phyloP scores from a whole-genome alignment of 2,329 filamentous ascomycete species.

The Pochonia chlamydosporia region DNA sequence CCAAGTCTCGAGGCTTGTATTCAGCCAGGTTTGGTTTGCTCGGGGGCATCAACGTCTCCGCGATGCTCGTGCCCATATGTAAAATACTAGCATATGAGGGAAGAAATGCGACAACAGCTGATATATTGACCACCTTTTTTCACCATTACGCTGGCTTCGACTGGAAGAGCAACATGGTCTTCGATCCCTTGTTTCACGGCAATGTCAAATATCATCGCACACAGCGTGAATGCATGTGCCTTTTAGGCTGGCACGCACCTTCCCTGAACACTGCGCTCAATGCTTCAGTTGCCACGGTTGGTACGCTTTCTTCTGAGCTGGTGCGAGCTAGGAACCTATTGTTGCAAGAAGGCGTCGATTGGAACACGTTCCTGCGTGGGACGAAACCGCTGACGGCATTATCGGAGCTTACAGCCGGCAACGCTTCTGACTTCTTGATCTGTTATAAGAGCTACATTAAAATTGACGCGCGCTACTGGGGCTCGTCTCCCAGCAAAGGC shows the following conservation, averaged over 20 bases:
- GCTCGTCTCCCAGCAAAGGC: slow-evolving; percentile 46
- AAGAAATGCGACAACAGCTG: slow-evolving; percentile 35
- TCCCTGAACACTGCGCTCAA: slow-evolving; percentile 53
- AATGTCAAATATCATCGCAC: slow-evolving; percentile 47
- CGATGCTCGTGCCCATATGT: slow-evolving; percentile 54
- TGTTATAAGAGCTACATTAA: slow-evolving; percentile 50
- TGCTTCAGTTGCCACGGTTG: slow-evolving; percentile 47
- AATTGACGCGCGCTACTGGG: slow-evolving; percentile 62
- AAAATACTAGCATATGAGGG: slow-evolving; percentile 42
- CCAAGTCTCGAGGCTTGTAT: slow-evolving; percentile 56
- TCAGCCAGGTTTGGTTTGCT: slow-evolving; percentile 60
- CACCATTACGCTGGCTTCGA: slow-evolving; percentile 55
- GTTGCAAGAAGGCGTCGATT: slow-evolving; percentile 28
- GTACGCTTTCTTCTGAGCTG: slow-evolving; percentile 46
- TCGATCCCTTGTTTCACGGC: slow-evolving; percentile 55
- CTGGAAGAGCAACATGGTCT: slow-evolving; percentile 49
- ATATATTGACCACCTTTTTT: slow-evolving; percentile 57
- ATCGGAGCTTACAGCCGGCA: slow-evolving; percentile 9
- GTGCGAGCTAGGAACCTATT: slow-evolving; percentile 37
- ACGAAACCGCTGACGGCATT: not conserved
- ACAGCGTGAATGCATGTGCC: slow-evolving; percentile 53
- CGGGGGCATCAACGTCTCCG: slow-evolving; percentile 57
- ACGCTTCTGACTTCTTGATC: slow-evolving; percentile 42
- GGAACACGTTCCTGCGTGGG: slow-evolving; percentile 34
- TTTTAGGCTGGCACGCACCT: slow-evolving; percentile 58